A percentile compares a stretch with the other conserved stretches of the same genome.
These are phyloP conservation scores for Paramarasmius palmivorus DNA, from an alignment of 1,284 basidiomycete species.

Conservation along the genomic window DNA sequence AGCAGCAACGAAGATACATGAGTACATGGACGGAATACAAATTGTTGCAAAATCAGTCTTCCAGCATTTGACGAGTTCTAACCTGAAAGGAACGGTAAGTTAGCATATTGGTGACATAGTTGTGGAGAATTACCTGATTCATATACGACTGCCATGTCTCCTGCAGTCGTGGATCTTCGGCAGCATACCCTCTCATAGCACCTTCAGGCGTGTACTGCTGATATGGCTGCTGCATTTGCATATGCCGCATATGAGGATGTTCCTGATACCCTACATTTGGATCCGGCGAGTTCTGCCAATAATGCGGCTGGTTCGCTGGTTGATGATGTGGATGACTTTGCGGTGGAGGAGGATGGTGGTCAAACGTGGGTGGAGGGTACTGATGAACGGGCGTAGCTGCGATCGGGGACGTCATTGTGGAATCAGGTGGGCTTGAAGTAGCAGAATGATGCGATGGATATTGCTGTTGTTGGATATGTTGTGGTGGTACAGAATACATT, in stretches of 20 bases:
- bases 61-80: background rate
- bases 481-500: slow-evolving; percentile 22
- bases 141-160: slow-evolving; percentile 62
- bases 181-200: slow-evolving; percentile 43
- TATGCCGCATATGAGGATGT: slow-evolving; percentile 5
- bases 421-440: slow-evolving; percentile 4
- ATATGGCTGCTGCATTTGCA: slow-evolving; percentile 15
- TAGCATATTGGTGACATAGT: background rate
- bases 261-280: background rate
- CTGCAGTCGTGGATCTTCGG: slow-evolving; percentile 51
- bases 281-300: background rate
- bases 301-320: background rate
- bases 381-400: slow-evolving; percentile 14
- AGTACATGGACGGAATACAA: too few species aligned
- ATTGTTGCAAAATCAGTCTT: background rate
- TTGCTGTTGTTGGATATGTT: slow-evolving; percentile 17
- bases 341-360: slow-evolving; percentile 10
- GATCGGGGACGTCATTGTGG: slow-evolving; percentile 12
- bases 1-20: background rate
- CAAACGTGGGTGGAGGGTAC: slow-evolving; percentile 11
- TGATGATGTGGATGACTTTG: slow-evolving; percentile 10
- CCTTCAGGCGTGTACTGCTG: slow-evolving; percentile 39
- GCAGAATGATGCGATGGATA: background rate
- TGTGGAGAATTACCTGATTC: slow-evolving; percentile 37
- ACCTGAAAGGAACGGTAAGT: background rate